Base-by-base conservation (phyloP, 306 rosid species). In the Citrullus colocynthis region DNA sequence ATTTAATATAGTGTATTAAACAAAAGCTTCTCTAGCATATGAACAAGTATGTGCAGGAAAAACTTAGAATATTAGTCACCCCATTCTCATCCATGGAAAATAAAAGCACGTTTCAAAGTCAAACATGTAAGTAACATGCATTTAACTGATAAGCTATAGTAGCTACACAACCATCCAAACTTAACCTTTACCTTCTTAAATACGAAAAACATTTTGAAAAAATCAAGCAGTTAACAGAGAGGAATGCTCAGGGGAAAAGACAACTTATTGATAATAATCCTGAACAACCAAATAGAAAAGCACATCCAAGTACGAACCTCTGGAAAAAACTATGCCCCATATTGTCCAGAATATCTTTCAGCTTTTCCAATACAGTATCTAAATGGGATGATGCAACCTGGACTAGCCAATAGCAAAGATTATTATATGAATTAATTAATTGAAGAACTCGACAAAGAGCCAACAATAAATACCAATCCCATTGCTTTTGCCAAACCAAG, bases 331-430 rank as follows among this genome's bases (percentile, higher is more conserved):
- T 90, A 24, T 89, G 96, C 78, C 92, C 98, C 85, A 92, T 91
- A 87, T 83, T 92, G 84, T 94, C 97, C 80, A 94, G 85, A 87
- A 92, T 90, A 78, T 86, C 88, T 85, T 94, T 94, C 85, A 94
- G 92, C 90, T 92, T 94, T 84, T 88, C 98, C 88, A 94, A 82
- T 71, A 94, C 98, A 17, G 98, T 90, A 85, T 94, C 98, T 87
- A 94, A 87, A 88, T 94, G 98, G 61, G 98, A 92, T 67, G 98
- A 97, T 67, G 98, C 98, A 82, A 92, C 96, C 98, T 94, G 84
- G 48, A 83, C 75, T 52, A 67, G 77, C 74, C 80, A 82, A 62
- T 80, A 77, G 73, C 21, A 81, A 54, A 59, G 28, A 67, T 77
- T 75, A 82, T 82, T 56, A 42, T 6, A 60, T 41, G 79, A 78